Percentiles rank a stretch among this genome's conserved stretches.
These are phyloP conservation scores for Salinomyces thailandicus DNA, from an alignment of 2,329 filamentous ascomycete species.

Conservation along the genomic window DNA sequence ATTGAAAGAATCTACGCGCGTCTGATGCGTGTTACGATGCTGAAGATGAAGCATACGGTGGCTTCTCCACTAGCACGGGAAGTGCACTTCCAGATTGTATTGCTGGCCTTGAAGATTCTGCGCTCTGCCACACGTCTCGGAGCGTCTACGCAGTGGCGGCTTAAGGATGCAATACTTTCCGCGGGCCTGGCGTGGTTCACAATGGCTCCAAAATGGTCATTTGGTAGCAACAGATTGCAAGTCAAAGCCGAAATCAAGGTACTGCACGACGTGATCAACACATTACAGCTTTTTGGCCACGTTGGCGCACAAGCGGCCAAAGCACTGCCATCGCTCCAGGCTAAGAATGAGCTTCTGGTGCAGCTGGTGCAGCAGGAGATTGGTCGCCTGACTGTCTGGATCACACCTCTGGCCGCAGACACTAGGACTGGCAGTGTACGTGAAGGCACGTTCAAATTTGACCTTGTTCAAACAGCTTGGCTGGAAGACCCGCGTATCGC, in stretches of 20 bases:
- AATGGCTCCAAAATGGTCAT: constrained; percentile 76
- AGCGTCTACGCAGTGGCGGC: constrained; percentile 60
- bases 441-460: constrained; percentile 23
- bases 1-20: constrained; percentile 73
- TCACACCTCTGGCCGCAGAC: constrained; percentile 63
- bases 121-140: constrained; percentile 56
- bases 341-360: constrained; percentile 75
- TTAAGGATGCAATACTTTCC: constrained; percentile 83
- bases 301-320: constrained; percentile 42
- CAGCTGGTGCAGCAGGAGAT: constrained; percentile 77
- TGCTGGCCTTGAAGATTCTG: constrained; percentile 72
- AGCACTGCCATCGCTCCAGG: constrained; percentile 55
- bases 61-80: constrained; percentile 83
- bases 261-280: constrained; percentile 60
- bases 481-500: constrained; percentile 72
- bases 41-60: constrained; percentile 58
- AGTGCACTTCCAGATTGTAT: constrained; percentile 76
- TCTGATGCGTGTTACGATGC: constrained; percentile 66
- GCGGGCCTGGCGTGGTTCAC: constrained; percentile 85
- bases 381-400: constrained; percentile 75
- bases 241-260: constrained; percentile 84
- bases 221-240: constrained; percentile 86
- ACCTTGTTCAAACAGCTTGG: constrained; percentile 74
- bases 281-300: constrained; percentile 53
- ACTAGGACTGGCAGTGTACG: constrained; percentile 34